Base-by-base conservation (phyloP, 805 yeast genomes). In the Candida manassasensis region DNA sequence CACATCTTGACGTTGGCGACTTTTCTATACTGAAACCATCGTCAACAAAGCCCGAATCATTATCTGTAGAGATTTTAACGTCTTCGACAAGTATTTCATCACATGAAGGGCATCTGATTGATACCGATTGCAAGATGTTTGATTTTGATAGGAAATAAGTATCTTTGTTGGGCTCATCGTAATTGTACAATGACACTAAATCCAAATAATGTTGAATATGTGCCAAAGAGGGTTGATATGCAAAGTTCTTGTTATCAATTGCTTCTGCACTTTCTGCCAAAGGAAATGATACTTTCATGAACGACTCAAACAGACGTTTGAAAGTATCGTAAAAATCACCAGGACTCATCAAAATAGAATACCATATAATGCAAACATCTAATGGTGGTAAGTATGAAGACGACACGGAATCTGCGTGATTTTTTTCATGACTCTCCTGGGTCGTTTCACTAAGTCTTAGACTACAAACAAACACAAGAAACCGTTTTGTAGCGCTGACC, bases 341-440 rank as follows among this genome's bases (percentile, higher is more conserved):
- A 5, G 53, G 51, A 22, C 47, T 47, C 22, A 48, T 36, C 22
- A 44, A 32, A 30, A 47, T 41, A 2, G 49, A 41, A 24, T 50
- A 47, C 54, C 53, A 50, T 12, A 50, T 45, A 42, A 47, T 31
- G 11, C 49, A 28, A 2, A 50, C 43, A 32, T 50, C 54, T 32
- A 50, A 36, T 1, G 53, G 53, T 2, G 53, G 53, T 16, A 44
- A 12, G 9, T 11, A 24, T n/a, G n/a, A n/a, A n/a, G n/a, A n/a
- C n/a, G n/a, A n/a, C n/a, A n/a, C n/a, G n/a, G n/a, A n/a, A n/a
- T n/a, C n/a, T n/a, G n/a, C n/a, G n/a, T n/a, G n/a, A 25, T 25
- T 12, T 19, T 4, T 9, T 14, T 2, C 27, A 36, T 25, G 9
- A 21, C n/a, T 4, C 24, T 11, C 12, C 27, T 24, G 27, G 27